Evolutionary conservation across 2,329 filamentous ascomycete species (phyloP), one percentile per base, ranked within the genome.

Genomic region (Cladophialophora chaetospira): DNA sequence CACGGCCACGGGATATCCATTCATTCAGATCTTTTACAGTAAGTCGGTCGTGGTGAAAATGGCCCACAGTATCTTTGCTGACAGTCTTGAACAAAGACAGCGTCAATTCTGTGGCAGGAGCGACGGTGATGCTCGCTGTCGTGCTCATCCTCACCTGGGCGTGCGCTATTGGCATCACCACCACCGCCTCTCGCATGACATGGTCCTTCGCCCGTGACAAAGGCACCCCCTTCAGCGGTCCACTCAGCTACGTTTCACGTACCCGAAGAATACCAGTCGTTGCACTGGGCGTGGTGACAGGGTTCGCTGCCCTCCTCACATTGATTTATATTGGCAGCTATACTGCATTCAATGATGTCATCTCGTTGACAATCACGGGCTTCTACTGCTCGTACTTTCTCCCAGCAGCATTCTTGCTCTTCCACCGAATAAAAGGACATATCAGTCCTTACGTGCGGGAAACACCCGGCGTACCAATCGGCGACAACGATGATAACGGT

Each of bases 311-410:
- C 9, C 48, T 65, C 9, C 54, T 65, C 4, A 61, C 65, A 6
- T 60, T 69, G 3, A 68, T 69, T 51, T 64, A 68, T 51, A 65
- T 69, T 31, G 66, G 67, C 35, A 65, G 61, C 23, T 48, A 60
- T 15, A 62, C 60, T 2, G 62, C 63, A 8, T 69, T 69, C 59
- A 66, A 67, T 55, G 65, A 66, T 49, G 60, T 69, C 29, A 59
- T 69, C 25, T 67, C 66, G 25, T 50, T 69, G 1, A 70, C 70
- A n/a, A 68, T 72, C 49, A 69, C 69, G 10, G 70, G 69, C 3
- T 71, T 73, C 38, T 73, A 72, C 60, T 61, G 66, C 55, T 71
- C 71, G 13, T 73, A 73, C 51, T 63, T 73, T 46, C 60, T 72
- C 1, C 67, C 71, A 3, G 64, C 65, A 13, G 62, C 63, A 1